Percentiles rank a stretch among this genome's conserved stretches.
These are phyloP conservation scores for Mycena filopes DNA, from an alignment of 768 basidiomycete species.

Conservation along the genomic window DNA sequence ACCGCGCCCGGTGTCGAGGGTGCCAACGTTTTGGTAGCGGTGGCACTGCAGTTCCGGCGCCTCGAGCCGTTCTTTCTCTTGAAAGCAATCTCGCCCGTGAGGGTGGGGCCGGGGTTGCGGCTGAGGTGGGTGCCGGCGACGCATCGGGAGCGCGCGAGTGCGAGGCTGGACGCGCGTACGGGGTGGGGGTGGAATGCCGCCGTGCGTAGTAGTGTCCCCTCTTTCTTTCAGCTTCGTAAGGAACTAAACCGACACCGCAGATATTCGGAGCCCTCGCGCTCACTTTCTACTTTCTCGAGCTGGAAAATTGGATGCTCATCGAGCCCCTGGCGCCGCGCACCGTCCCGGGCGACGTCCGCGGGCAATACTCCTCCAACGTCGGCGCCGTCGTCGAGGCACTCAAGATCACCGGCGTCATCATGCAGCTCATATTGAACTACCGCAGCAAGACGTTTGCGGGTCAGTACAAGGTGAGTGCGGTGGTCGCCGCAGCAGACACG, in stretches of 20 bases:
- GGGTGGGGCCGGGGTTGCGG: not conserved
- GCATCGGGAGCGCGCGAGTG: conserved; percentile 11
- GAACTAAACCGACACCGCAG: too few species aligned
- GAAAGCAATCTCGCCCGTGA: not conserved
- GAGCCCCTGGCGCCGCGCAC: too few species aligned
- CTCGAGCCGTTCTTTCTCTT: not conserved
- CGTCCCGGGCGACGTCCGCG: too few species aligned
- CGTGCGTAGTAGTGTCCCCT: not conserved
- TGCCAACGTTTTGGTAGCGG: too few species aligned
- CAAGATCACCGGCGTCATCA: not conserved
- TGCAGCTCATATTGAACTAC: conserved; percentile 13
- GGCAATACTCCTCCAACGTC: too few species aligned
- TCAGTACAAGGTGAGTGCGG: not conserved
- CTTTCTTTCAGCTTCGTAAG: too few species aligned
- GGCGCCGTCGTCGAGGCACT: not conserved
- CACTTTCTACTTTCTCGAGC: too few species aligned
- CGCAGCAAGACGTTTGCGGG: conserved; percentile 11
- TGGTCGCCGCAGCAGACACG: not conserved
- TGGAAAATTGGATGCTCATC: too few species aligned
- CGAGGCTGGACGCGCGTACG: conserved; percentile 9
- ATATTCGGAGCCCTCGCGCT: too few species aligned
- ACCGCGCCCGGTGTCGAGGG: too few species aligned
- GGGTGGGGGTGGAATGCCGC: conserved; percentile 12
- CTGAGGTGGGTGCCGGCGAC: not conserved
- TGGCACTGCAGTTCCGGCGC: too few species aligned